Conservation (phyloP, 108 stramenopile species). For the Skeletonema potamos region DNA sequence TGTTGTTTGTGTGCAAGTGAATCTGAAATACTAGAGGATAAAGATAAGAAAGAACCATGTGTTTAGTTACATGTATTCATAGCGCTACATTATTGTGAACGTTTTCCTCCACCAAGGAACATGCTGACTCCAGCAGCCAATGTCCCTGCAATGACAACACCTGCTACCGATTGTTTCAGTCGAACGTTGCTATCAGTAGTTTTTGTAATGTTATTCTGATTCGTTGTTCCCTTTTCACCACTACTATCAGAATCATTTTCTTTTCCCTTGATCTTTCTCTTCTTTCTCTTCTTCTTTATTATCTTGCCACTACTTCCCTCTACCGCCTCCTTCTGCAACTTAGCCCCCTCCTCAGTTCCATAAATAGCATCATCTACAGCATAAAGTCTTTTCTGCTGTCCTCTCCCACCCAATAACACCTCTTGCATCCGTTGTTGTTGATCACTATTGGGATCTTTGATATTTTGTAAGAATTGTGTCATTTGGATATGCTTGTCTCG, state of each 20-base stretch:
- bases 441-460: constrained; percentile 41
- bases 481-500: constrained; percentile 34
- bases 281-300: constrained; percentile 6
- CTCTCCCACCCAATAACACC: constrained; percentile 47
- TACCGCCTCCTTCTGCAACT: constrained; percentile 30
- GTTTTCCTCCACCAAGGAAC: constrained; percentile 33
- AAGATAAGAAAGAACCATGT: no score
- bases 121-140: constrained; percentile 42
- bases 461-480: constrained; percentile 35
- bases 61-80: no score
- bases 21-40: background rate
- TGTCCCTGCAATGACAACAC: constrained; percentile 26
- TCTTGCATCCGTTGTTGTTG: constrained; percentile 45
- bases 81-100: constrained; percentile 9
- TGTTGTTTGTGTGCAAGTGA: background rate
- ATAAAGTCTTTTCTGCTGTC: constrained; percentile 46
- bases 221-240: background rate
- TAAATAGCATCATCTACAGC: constrained; percentile 49
- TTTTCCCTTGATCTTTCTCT: constrained; percentile 25
- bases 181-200: background rate
- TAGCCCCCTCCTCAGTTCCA: constrained; percentile 54
- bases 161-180: constrained; percentile 39
- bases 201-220: background rate
- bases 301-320: background rate
- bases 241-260: background rate